Base-by-base conservation (phyloP, 768 basidiomycete genomes). In the Megacollybia marginata region DNA sequence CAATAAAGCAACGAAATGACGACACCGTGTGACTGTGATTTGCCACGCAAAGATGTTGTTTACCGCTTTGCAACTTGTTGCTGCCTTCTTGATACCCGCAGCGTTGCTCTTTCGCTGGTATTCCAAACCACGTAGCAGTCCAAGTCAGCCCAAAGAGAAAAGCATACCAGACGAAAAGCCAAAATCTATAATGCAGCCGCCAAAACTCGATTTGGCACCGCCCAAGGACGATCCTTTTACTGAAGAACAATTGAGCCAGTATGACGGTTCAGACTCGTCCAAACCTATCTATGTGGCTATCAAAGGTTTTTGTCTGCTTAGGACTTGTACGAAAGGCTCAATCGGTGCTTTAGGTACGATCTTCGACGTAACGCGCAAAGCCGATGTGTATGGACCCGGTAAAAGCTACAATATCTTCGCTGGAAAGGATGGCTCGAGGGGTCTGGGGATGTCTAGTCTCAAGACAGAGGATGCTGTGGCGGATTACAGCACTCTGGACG, bases 231-330 rank as follows among this genome's bases (percentile, higher is more conserved):
- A 91, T 62, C 85, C 88, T 0, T 88, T 80, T 69, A 85, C 88
- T 0, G 72, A 73, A 13, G 76, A 77, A 53, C 66, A 88, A 55
- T 73, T 98, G 52, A 81, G 74, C 35, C 54, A 73, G 57, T 92
- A 73, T 62, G 81, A 93, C 64, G 94, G 94, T 15, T 69, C 72
- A 0, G 78, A 83, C 54, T 62, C 73, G 0, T 59, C 65, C 36
- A 80, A 79, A 56, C 89, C 91, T 1, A 89, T 98, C 53, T 92
- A 87, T 57, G 86, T 98, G 40, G 85, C 92, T 31, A 94, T 98
- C 70, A 97, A 96, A 75, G 91, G 90, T 83, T 51, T 40, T 61
- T 57, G 54, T 32, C 40, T 18, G 28, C 19, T 15, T 44, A 11
- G 7, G 2, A n/a, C 11, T 3, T 42, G 12, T 23, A 13, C 55